These are phyloP conservation scores for Silene conica DNA, from an alignment of 148 eudicot genomes.

Conservation along the genomic window DNA sequence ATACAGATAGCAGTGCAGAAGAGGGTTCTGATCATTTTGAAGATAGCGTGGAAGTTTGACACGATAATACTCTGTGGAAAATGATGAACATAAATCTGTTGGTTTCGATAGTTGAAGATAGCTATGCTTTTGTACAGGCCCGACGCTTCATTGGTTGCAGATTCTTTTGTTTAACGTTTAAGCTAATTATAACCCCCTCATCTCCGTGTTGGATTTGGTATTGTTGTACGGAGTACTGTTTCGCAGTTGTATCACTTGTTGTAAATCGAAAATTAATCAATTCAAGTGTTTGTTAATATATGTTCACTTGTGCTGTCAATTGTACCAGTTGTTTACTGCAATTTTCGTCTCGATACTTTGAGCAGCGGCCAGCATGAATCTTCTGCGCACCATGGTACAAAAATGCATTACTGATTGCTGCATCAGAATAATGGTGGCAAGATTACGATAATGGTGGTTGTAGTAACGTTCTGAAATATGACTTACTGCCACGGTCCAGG, in stretches of 20 bases:
- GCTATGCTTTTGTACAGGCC: constrained; percentile 23
- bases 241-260: constrained; percentile 5
- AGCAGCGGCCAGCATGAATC: too few species aligned
- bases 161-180: constrained; percentile 5
- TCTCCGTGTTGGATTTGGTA: constrained; percentile 8
- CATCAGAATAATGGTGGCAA: too few species aligned
- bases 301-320: too few species aligned
- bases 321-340: too few species aligned
- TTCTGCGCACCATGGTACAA: too few species aligned
- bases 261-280: neutral
- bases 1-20: constrained; percentile 35
- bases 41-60: neutral
- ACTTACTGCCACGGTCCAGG: too few species aligned
- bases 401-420: too few species aligned
- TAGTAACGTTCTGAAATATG: too few species aligned
- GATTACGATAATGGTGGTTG: too few species aligned
- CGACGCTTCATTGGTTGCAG: neutral
- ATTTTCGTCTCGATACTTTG: too few species aligned
- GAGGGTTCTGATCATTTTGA: constrained; percentile 16
- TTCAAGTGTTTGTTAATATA: too few species aligned
- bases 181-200: constrained; percentile 1
- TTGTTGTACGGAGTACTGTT: neutral
- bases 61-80: neutral
- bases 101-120: constrained; percentile 20
- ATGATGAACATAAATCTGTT: constrained; percentile 17